These are phyloP conservation scores for Ophiognomonia clavigignenti-juglandacearum DNA, from an alignment of 2,329 filamentous ascomycete genomes.

Conservation along the genomic window DNA sequence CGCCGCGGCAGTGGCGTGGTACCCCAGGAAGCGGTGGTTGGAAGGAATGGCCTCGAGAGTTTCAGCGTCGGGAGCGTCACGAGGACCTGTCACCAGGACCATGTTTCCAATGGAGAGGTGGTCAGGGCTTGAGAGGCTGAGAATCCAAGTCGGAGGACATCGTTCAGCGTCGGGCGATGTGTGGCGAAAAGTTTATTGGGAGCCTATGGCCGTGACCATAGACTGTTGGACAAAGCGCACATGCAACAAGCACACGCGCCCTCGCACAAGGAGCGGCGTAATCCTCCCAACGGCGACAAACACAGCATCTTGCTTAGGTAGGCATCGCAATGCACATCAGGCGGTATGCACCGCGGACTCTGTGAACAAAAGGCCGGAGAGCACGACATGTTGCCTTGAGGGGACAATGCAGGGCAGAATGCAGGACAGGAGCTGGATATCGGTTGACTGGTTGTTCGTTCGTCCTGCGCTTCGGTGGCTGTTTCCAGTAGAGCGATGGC, in stretches of 20 bases:
- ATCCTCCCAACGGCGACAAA: slow-evolving; percentile 6
- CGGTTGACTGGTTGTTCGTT: too few species aligned
- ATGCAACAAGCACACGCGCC: slow-evolving; percentile 8
- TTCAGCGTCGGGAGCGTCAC: slow-evolving; percentile 12
- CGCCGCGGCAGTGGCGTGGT: slow-evolving; percentile 8
- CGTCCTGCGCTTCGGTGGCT: too few species aligned
- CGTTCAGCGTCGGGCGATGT: slow-evolving; percentile 3
- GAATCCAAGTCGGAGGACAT: slow-evolving; percentile 4
- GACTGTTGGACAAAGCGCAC: slow-evolving; percentile 4
- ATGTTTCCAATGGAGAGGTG: slow-evolving; percentile 9
- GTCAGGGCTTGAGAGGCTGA: slow-evolving; percentile 11
- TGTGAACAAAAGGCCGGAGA: not conserved
- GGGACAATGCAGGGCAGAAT: slow-evolving; percentile 9
- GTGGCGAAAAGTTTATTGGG: slow-evolving; percentile 1
- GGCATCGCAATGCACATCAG: not conserved
- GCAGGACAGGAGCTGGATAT: too few species aligned
- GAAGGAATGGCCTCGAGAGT: slow-evolving; percentile 10
- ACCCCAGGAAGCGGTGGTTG: slow-evolving; percentile 5
- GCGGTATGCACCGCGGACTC: slow-evolving; percentile 1
- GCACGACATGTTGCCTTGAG: slow-evolving; percentile 5
- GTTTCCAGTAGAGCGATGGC: too few species aligned
- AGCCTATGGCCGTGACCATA: slow-evolving; percentile 1
- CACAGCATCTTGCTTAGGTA: slow-evolving; percentile 1
- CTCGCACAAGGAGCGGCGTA: slow-evolving; percentile 5
- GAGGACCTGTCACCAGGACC: slow-evolving; percentile 9